Evolutionary conservation across 1,284 basidiomycete species (phyloP), one percentile per base, ranked within the genome.

Genomic region (Ustilago sp.): DNA sequence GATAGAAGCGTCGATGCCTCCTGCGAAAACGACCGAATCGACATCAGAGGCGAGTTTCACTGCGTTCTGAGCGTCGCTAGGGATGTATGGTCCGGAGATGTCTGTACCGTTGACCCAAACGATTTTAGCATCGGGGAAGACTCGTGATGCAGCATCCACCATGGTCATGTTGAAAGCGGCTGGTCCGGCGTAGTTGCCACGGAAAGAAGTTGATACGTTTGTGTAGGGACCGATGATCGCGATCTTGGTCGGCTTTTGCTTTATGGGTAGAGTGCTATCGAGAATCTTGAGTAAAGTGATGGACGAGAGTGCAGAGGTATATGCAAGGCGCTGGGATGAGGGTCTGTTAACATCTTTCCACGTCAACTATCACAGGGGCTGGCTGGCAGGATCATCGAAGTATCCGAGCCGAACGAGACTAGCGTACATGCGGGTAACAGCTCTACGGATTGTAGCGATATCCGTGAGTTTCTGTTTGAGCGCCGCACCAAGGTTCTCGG

Each of bases 201-300:
- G 38, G 35, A 70, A 38, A 6, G 68, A 53, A 32, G 51, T 48
- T 2, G 68, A 65, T 13, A 63, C 68, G 38, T 54, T 61, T 9
- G 38, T 28, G 32, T 64, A 70, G 1, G 68, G 68, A 8, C 68
- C 68, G 50, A 70, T 65, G 17, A 70, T 19, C 0, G 68, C 68
- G 11, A 70, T 38, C 39, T 36, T 69, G 12, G 54, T 67, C 0
- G 32, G 38, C 45, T n/a, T 23, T 23, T 32, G 47, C 3, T 38
- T 19, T 2, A 70, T 8, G 0, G 63, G 68, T 9, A 70, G 50
- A 2, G 59, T 48, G 6, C 4, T 8, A 0, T 56, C 6, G 8
- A 17, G 2, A 43, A 65, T 70, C 53, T 70, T 70, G 57, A 70
- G 59, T 15, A 70, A 53, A 11, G 58, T 60, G 7, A 63, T 35